Conservation (phyloP, 2,329 filamentous ascomycete species). For the Laburnicola sp. region DNA sequence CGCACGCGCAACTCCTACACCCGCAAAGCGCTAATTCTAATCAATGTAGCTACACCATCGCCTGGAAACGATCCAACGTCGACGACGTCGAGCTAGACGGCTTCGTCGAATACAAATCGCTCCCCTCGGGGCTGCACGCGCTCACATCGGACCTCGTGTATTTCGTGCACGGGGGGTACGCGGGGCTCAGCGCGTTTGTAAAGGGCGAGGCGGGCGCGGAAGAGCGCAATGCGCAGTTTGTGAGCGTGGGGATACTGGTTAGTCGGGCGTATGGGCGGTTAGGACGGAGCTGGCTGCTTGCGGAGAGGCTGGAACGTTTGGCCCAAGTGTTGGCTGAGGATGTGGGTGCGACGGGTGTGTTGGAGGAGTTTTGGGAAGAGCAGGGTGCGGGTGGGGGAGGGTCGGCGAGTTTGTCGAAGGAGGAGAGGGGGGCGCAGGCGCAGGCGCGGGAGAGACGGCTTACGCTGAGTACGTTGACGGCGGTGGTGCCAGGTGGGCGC, state of each 20-base stretch:
- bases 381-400: constrained; percentile 43
- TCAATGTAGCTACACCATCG: constrained; percentile 69
- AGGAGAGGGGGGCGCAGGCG: constrained; percentile 2
- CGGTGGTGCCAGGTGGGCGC: constrained; percentile 63
- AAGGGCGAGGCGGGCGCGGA: constrained; percentile 78
- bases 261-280: constrained; percentile 82
- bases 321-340: constrained; percentile 67
- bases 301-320: constrained; percentile 72
- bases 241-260: constrained; percentile 87
- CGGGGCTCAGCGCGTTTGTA: constrained; percentile 88
- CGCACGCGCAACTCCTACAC: too few relatives aligned
- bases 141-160: constrained; percentile 86
- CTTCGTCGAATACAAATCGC: constrained; percentile 91
- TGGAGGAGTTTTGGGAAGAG: constrained; percentile 81
- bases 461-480: constrained; percentile 57
- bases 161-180: constrained; percentile 83
- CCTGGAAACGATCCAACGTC: constrained; percentile 76
- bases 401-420: background rate
- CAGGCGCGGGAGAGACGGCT: constrained; percentile 36
- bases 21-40: constrained; percentile 14
- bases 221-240: constrained; percentile 86
- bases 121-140: constrained; percentile 90
- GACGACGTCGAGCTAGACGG: constrained; percentile 75
- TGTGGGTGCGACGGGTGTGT: constrained; percentile 61
- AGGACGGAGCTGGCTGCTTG: constrained; percentile 88